phyloP scores from a whole-genome alignment of 2,329 filamentous ascomycete genomes.

The Neopestalotiopsis rosae region DNA sequence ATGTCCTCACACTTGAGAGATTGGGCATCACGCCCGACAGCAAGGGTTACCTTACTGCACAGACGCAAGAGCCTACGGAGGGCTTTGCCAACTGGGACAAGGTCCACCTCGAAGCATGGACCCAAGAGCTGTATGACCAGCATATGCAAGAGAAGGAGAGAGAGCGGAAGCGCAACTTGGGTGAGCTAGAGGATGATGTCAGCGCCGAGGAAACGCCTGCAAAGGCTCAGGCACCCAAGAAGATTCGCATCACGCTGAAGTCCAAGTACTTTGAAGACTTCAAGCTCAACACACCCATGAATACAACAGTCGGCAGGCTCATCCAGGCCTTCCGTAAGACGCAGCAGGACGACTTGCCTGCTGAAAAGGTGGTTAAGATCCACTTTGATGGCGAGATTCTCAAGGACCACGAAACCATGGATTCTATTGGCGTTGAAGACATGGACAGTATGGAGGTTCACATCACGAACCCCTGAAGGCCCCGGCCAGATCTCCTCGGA shows the following conservation, averaged over 20 bases:
- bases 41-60: constrained; percentile 47
- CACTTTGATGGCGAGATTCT: constrained; percentile 79
- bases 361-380: constrained; percentile 62
- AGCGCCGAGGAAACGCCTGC: constrained; percentile 14
- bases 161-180: constrained; percentile 51
- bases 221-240: constrained; percentile 36
- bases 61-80: constrained; percentile 39
- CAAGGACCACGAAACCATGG: constrained; percentile 63
- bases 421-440: constrained; percentile 75
- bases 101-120: constrained; percentile 82
- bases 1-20: constrained; percentile 73
- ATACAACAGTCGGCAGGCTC: constrained; percentile 67
- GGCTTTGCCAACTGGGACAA: constrained; percentile 50
- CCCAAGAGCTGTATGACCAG: constrained; percentile 62
- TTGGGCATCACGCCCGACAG: constrained; percentile 62
- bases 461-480: constrained; percentile 47
- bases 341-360: constrained; percentile 48
- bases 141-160: constrained; percentile 52
- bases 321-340: constrained; percentile 64
- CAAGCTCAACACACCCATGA: constrained; percentile 55
- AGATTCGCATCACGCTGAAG: constrained; percentile 59
- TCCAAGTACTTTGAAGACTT: constrained; percentile 55
- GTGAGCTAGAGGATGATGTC: constrained; percentile 43
- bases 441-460: constrained; percentile 78
- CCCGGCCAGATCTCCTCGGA: too few relatives aligned